Evolutionary conservation across 2,329 filamentous ascomycete species (phyloP).

Genomic region (Tympanopsis confertula): DNA sequence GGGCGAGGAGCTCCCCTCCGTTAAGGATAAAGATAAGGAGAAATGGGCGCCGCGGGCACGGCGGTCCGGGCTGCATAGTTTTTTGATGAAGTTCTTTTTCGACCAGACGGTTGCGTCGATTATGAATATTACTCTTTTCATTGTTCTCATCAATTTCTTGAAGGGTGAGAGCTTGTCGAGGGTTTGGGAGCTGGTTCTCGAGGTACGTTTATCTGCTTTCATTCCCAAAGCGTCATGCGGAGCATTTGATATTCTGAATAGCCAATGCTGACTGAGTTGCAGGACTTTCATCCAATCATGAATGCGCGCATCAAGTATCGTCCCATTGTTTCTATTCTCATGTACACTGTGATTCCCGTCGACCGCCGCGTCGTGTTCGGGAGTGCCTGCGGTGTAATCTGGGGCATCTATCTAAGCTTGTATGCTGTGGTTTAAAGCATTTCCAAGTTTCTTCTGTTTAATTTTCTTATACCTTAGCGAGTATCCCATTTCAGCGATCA

Average conservation of each 20-base stretch:
- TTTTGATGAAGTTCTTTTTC: not conserved
- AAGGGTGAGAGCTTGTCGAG: not conserved
- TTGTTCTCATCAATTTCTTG: not conserved
- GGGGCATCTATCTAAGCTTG: slow-evolving; percentile 1
- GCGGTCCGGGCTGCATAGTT: not conserved
- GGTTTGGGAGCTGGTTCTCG: not conserved
- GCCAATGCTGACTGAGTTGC: too few relatives aligned
- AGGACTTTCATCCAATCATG: not conserved
- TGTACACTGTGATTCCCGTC: slow-evolving; percentile 1
- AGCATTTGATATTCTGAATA: not conserved
- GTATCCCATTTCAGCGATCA: too few relatives aligned
- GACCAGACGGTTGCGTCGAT: not conserved
- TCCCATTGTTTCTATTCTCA: not conserved
- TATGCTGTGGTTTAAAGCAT: not conserved
- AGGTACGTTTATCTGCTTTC: not conserved
- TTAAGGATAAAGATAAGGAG: not conserved
- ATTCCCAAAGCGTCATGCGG: not conserved
- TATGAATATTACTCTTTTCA: not conserved
- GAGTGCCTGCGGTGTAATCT: slow-evolving; percentile 1
- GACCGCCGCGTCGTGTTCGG: not conserved
- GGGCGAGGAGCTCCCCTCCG: too few relatives aligned
- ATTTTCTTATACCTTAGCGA: too few relatives aligned
- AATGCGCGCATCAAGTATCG: not conserved
- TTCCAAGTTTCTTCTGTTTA: too few relatives aligned
- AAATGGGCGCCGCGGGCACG: not conserved